Base-by-base conservation (phyloP, 257 asterid genomes). In the Ocimum tenuiflorum region DNA sequence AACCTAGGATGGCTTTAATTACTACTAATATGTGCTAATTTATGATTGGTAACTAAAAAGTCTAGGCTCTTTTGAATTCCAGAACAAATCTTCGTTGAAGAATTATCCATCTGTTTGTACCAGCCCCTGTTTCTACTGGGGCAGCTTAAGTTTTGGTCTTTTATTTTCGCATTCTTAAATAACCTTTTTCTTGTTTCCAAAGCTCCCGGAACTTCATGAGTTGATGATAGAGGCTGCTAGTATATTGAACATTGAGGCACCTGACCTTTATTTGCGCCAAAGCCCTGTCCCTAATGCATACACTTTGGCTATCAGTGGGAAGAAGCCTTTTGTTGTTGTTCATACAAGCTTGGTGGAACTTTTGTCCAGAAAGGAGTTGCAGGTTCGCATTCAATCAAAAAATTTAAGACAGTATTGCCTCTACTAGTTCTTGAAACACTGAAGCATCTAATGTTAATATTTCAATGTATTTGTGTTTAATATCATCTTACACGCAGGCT, bases 311-410 rank as follows among this genome's bases (percentile, higher is more conserved):
- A 72, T 91, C 79, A 76, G 95, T 59, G 98, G 96, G 74, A 91
- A 89, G 73, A 89, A 89, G 54, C 98, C 98, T 0, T 91, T 91
- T 76, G 91, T 91, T 64, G 98, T 91, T 48, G 91, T 91, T 51
- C 98, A 91, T 70, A 89, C 98, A 7, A 91, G 96, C 84, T 87
- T 91, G 55, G 91, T 91, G 69, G 98, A 91, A 81, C 95, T 91
- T 59, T 76, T 91, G 65, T 83, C 95, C 0, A 80, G 86, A 67
- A 89, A 87, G 63, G 98, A 91, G 74, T 79, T 91, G 80, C 96
- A 89, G 96, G 98, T 91, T 52, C 36, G 63, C 39, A 19, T 62
- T 74, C 33, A 20, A 57, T 35, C 20, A 8, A 15, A 50, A 33
- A 48, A 19, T 36, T 39, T 46, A 27, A 24, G 45, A 23, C 8